These are phyloP conservation scores for Cladochytrium replicatum DNA, from an alignment of 192 early-diverging fungal species.

Conservation along the genomic window DNA sequence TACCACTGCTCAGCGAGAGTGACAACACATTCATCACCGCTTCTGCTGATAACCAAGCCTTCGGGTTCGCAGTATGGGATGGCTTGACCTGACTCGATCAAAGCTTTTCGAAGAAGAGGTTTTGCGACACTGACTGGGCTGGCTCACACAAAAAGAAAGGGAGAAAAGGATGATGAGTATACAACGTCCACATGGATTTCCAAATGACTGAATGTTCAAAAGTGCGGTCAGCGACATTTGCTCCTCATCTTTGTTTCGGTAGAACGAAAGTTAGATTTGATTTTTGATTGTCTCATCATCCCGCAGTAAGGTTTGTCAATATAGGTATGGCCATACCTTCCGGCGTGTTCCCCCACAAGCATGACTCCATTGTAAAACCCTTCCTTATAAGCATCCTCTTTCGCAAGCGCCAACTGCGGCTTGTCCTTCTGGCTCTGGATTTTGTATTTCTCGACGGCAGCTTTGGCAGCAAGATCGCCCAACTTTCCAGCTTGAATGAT, in stretches of 20 bases:
- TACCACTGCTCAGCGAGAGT: slow-evolving; percentile 97
- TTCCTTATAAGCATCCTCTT: slow-evolving; percentile 94
- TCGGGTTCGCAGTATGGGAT: slow-evolving; percentile 96
- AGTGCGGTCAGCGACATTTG: too few relatives aligned
- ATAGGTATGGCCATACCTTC: slow-evolving; percentile 35
- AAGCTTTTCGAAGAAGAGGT: slow-evolving; percentile 58
- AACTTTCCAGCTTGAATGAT: slow-evolving; percentile 81
- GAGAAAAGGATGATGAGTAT: background rate
- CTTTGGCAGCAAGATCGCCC: slow-evolving; percentile 77
- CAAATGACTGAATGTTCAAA: background rate
- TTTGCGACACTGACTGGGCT: slow-evolving; percentile 85
- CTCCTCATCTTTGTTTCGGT: slow-evolving; percentile 7
- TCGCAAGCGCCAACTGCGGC: slow-evolving; percentile 80
- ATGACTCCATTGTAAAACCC: slow-evolving; percentile 91
- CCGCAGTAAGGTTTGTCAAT: background rate
- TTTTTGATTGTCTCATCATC: background rate
- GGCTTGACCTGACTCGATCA: slow-evolving; percentile 62
- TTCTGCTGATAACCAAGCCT: slow-evolving; percentile 79
- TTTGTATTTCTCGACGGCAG: slow-evolving; percentile 81
- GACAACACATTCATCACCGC: slow-evolving; percentile 95
- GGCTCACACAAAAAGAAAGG: slow-evolving; percentile 1
- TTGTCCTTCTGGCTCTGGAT: slow-evolving; percentile 96
- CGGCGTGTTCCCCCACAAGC: slow-evolving; percentile 70
- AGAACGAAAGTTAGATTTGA: slow-evolving; percentile 18
- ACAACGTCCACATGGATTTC: background rate